A percentile compares a stretch with the other conserved stretches of the same genome.
phyloP scores from a whole-genome alignment of 2,329 filamentous ascomycete species.

The Neospermospora avenae region DNA sequence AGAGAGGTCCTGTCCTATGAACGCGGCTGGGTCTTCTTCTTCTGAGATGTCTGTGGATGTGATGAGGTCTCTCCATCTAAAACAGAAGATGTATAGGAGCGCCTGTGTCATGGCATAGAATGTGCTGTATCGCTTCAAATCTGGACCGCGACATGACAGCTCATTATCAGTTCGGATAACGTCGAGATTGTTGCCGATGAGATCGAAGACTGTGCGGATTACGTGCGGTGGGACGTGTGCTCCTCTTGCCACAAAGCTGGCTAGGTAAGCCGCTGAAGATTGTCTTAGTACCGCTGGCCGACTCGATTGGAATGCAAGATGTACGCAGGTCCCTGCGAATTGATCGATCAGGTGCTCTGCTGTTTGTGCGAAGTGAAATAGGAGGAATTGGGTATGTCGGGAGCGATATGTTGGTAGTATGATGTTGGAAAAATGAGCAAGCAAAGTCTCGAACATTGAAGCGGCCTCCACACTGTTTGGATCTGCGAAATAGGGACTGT shows the following conservation, averaged over 20 bases:
- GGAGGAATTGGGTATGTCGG: slow-evolving; percentile 88
- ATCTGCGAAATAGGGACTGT: slow-evolving; percentile 67
- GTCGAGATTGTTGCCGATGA: slow-evolving; percentile 76
- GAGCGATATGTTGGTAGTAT: slow-evolving; percentile 90
- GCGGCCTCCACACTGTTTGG: slow-evolving; percentile 67
- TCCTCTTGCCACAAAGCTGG: slow-evolving; percentile 89
- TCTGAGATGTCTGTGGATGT: slow-evolving; percentile 55
- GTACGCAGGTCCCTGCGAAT: slow-evolving; percentile 75
- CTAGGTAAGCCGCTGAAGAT: slow-evolving; percentile 85
- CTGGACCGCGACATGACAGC: slow-evolving; percentile 73
- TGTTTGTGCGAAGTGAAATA: slow-evolving; percentile 91
- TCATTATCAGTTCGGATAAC: slow-evolving; percentile 71
- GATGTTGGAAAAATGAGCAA: slow-evolving; percentile 82
- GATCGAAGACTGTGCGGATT: slow-evolving; percentile 77
- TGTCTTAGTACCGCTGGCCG: slow-evolving; percentile 73
- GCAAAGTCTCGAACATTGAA: slow-evolving; percentile 71
- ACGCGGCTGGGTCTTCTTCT: slow-evolving; percentile 58
- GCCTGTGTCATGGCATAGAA: slow-evolving; percentile 71
- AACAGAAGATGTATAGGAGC: slow-evolving; percentile 79
- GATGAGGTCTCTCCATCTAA: slow-evolving; percentile 91
- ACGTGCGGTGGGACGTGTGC: slow-evolving; percentile 73
- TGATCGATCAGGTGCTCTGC: slow-evolving; percentile 75
- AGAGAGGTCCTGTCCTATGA: slow-evolving; percentile 66
- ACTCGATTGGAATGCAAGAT: slow-evolving; percentile 61
- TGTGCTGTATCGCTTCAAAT: slow-evolving; percentile 65